Evolutionary conservation across 1,284 basidiomycete species (phyloP).

Genomic region (Butyriboletus pseudospeciosus): DNA sequence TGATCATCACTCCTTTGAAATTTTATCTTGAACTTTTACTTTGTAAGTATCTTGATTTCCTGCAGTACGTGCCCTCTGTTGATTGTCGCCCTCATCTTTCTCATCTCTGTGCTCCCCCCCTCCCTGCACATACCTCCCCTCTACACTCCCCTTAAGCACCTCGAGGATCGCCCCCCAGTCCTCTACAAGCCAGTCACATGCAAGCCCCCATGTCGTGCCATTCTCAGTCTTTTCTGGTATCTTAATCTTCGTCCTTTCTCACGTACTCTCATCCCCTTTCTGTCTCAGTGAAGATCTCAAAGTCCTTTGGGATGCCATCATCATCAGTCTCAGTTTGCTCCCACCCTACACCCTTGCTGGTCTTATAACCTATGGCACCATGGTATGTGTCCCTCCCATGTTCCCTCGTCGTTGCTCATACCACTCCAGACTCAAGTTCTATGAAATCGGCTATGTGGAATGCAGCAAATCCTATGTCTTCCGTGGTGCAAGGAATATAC

Average conservation of each 20-base stretch:
- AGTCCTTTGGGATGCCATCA: conserved; percentile 87
- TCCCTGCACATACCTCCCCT: conserved; percentile 35
- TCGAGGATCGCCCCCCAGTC: conserved; percentile 94
- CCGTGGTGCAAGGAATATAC: conserved; percentile 98
- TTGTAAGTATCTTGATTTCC: no score
- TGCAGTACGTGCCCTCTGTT: no score
- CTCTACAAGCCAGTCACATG: conserved; percentile 98
- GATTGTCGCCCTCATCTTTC: no score
- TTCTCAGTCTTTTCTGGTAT: conserved; percentile 96
- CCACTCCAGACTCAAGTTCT: conserved; percentile 84
- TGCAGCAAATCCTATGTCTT: conserved; percentile 99
- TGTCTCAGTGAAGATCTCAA: conserved; percentile 96
- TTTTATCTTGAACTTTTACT: no score
- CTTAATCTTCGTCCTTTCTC: conserved; percentile 18
- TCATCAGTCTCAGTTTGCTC: conserved; percentile 88
- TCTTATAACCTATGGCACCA: conserved; percentile 93
- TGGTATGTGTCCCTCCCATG: conserved; percentile 53
- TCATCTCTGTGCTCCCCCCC: no score
- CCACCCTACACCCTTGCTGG: conserved; percentile 94
- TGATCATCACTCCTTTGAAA: no score
- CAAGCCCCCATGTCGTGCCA: conserved; percentile 95
- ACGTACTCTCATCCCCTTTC: conserved; percentile 30
- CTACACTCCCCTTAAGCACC: conserved; percentile 95
- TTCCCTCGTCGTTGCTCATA: conserved; percentile 1
- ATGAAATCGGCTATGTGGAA: conserved; percentile 95